Percentiles rank a stretch among this genome's conserved stretches.
phyloP scores from a whole-genome alignment of 768 basidiomycete species.

The Pilatotrama ljubarskyi region DNA sequence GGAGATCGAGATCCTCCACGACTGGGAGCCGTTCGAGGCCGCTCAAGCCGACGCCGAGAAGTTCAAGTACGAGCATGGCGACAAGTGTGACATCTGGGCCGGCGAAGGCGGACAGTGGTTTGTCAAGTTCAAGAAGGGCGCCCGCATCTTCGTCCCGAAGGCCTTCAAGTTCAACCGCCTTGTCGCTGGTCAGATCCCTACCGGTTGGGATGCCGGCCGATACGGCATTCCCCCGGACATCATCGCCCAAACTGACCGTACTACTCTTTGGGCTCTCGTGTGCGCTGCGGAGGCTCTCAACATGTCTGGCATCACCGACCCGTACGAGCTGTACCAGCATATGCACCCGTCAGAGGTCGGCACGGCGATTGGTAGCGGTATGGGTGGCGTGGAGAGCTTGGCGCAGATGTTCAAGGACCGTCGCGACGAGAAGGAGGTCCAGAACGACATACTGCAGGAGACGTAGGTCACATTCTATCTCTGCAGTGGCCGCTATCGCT shows the following conservation, averaged over 20 bases:
- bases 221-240: conserved; percentile 98
- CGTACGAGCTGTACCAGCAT: conserved; percentile 96
- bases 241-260: conserved; percentile 89
- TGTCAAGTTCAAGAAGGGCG: conserved; percentile 98
- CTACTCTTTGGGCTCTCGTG: conserved; percentile 92
- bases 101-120: conserved; percentile 94
- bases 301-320: conserved; percentile 95
- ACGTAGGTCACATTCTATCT: conserved; percentile 51
- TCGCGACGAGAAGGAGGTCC: conserved; percentile 95
- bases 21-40: conserved; percentile 94
- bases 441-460: conserved; percentile 97
- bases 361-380: conserved; percentile 91
- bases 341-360: conserved; percentile 97
- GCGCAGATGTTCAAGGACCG: conserved; percentile 99
- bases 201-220: conserved; percentile 94
- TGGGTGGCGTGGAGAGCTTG: conserved; percentile 93
- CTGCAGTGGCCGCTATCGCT: background rate
- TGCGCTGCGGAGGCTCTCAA: conserved; percentile 95
- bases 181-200: conserved; percentile 95
- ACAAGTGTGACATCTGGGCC: conserved; percentile 95
- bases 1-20: conserved; percentile 94
- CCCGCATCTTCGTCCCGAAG: conserved; percentile 90
- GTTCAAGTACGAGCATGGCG: conserved; percentile 96
- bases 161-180: conserved; percentile 92
- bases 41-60: conserved; percentile 87